Base-by-base conservation (phyloP, 352 stramenopile genomes). In the Globisporangium heterothallicum region DNA sequence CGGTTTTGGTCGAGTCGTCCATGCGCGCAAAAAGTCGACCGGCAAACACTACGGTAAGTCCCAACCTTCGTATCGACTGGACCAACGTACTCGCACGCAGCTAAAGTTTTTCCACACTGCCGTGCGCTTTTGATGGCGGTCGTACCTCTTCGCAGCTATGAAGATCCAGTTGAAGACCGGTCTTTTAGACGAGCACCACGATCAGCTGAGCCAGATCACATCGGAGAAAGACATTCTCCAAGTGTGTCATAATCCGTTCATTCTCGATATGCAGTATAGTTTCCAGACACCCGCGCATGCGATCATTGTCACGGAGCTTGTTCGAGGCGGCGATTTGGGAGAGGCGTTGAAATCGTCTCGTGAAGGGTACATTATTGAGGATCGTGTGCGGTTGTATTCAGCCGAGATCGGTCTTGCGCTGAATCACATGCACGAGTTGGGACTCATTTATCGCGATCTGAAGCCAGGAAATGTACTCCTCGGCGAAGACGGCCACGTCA, bases 81-180 rank as follows among this genome's bases (percentile, higher is more conserved):
- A n/a, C n/a, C n/a, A n/a, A n/a, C n/a, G n/a, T n/a, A n/a, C n/a
- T n/a, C n/a, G n/a, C n/a, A n/a, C n/a, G n/a, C n/a, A n/a, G n/a
- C n/a, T n/a, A n/a, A n/a, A n/a, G n/a, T n/a, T n/a, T n/a, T n/a
- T n/a, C n/a, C n/a, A n/a, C n/a, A n/a, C n/a, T n/a, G n/a, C n/a
- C n/a, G n/a, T n/a, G n/a, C n/a, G n/a, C n/a, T n/a, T n/a, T n/a
- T n/a, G n/a, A n/a, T n/a, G n/a, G n/a, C n/a, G n/a, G n/a, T n/a
- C n/a, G n/a, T n/a, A n/a, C n/a, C n/a, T n/a, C n/a, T n/a, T n/a
- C 1, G 36, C 47, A 91, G 77, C 88, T 0, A 96, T 97, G 68
- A 97, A 97, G 58, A 90, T 97, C 53, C 87, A 97, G 69, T 68
- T 94, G 38, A 97, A 97, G 68, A 80, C 76, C 10, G 84, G 82